Base-by-base conservation (phyloP, 2,329 filamentous ascomycete genomes). In the Domatiomyces globalis region DNA sequence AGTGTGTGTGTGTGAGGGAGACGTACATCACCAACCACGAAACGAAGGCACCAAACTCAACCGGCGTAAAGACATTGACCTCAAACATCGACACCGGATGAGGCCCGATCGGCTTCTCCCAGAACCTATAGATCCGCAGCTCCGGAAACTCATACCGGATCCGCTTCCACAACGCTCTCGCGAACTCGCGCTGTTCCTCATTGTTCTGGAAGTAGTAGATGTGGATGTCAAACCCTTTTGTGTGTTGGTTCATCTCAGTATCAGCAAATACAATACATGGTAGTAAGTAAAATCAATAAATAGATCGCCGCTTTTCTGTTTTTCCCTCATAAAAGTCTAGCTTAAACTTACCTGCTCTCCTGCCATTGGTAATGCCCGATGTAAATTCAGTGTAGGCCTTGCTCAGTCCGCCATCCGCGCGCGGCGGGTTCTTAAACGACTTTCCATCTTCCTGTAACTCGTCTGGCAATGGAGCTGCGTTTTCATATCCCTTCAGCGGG, bases 81-180 rank as follows among this genome's bases (percentile, higher is more conserved):
- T 95, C 89, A 61, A 95, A 95, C 87, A 94, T 95, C 49, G 81
- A 84, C 0, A 87, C 67, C 0, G 84, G 82, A 65, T 95, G 88
- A 0, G 88, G 88, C 0, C 88, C 89, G 25, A 95, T 67, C 0
- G 88, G 87, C 12, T 71, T 68, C 58, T 92, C 83, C 77, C 80
- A 94, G 58, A 94, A 72, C 12, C 67, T 73, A 65, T 95, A 94
- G 60, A 94, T 83, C 50, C 87, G 49, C 42, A 63, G 74, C 64
- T 69, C 87, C 82, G 58, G 58, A 45, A 60, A 94, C 69, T 95
- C 87, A 54, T 81, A 75, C 47, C 87, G 73, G 58, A 94, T 85
- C 9, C 87, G 76, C 63, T 89, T 80, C 77, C 83, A 86, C 0
- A 95, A 73, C 45, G 84, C 81, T 25, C 69, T 73, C 0, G 87